Percentiles rank a stretch among this genome's conserved stretches.
Evolutionary conservation across 176 grass and related monocot genomes (phyloP).

Genomic region (Carex parvula): DNA sequence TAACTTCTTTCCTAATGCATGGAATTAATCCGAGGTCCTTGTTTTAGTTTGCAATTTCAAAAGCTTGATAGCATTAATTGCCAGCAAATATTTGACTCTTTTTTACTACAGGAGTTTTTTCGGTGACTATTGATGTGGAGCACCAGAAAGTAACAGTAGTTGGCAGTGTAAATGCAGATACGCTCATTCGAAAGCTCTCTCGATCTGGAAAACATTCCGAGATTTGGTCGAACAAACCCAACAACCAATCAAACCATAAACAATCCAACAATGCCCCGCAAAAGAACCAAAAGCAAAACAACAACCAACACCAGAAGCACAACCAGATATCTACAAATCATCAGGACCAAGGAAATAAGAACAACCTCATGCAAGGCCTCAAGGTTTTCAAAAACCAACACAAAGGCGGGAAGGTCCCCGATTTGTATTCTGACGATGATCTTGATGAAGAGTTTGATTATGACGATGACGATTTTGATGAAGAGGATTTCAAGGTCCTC

Average conservation of each 20-base stretch:
- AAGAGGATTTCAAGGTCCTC: slow-evolving; percentile 61
- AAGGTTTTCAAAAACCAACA: slow-evolving; percentile 88
- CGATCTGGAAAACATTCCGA: slow-evolving; percentile 84
- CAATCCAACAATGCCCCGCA: slow-evolving; percentile 41
- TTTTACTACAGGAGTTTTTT: slow-evolving; percentile 71
- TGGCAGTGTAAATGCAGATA: slow-evolving; percentile 57
- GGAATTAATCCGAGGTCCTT: neutral
- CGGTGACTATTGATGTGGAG: slow-evolving; percentile 76
- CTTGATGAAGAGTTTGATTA: slow-evolving; percentile 70
- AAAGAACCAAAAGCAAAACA: slow-evolving; percentile 44
- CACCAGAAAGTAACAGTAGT: slow-evolving; percentile 84
- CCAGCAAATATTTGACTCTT: slow-evolving; percentile 34
- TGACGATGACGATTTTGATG: slow-evolving; percentile 54
- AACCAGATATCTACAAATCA: slow-evolving; percentile 22
- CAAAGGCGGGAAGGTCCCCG: slow-evolving; percentile 41
- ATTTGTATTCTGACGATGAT: slow-evolving; percentile 44
- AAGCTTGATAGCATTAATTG: slow-evolving; percentile 20
- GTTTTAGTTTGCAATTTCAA: slow-evolving; percentile 7
- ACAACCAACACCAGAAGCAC: slow-evolving; percentile 46
- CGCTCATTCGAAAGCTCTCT: slow-evolving; percentile 73
- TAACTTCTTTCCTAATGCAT: neutral
- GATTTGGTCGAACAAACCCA: slow-evolving; percentile 71
- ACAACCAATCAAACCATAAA: slow-evolving; percentile 48
- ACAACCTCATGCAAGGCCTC: slow-evolving; percentile 76
- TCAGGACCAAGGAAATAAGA: slow-evolving; percentile 66